phyloP scores from a whole-genome alignment of 257 asterid genomes.

The Datura wrightii region DNA sequence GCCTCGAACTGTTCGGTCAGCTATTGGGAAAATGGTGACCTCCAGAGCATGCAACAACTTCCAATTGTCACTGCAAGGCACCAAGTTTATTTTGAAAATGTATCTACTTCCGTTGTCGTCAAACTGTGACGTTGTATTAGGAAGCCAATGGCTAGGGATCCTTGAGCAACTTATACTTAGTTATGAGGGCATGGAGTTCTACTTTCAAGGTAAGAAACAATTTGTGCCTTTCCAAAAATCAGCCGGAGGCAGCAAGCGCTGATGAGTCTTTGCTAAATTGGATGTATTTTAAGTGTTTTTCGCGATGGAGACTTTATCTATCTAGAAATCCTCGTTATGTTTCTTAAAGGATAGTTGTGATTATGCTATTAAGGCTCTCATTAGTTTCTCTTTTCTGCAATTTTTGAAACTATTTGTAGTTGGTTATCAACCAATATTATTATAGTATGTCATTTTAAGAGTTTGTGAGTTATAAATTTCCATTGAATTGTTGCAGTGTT shows the following conservation, averaged over 20 bases:
- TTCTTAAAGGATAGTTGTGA: too few species aligned
- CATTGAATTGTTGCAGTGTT: too few species aligned
- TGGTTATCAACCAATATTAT: too few species aligned
- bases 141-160: not conserved
- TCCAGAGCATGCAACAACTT: not conserved
- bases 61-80: not conserved
- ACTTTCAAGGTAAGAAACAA: not conserved
- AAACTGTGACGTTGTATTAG: not conserved
- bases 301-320: too few species aligned
- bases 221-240: not conserved
- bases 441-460: too few species aligned
- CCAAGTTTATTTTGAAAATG: not conserved
- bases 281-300: too few species aligned
- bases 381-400: too few species aligned
- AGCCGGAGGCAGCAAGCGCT: not conserved
- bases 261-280: not conserved
- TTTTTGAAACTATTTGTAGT: too few species aligned
- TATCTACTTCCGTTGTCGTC: not conserved
- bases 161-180: not conserved
- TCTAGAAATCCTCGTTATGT: too few species aligned
- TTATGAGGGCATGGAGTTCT: not conserved
- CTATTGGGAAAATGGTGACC: not conserved
- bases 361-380: too few species aligned
- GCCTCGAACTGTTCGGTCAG: not conserved
- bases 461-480: too few species aligned